These are phyloP conservation scores for Ceratocystis huliohia DNA, from an alignment of 2,329 filamentous ascomycete species.

Conservation along the genomic window DNA sequence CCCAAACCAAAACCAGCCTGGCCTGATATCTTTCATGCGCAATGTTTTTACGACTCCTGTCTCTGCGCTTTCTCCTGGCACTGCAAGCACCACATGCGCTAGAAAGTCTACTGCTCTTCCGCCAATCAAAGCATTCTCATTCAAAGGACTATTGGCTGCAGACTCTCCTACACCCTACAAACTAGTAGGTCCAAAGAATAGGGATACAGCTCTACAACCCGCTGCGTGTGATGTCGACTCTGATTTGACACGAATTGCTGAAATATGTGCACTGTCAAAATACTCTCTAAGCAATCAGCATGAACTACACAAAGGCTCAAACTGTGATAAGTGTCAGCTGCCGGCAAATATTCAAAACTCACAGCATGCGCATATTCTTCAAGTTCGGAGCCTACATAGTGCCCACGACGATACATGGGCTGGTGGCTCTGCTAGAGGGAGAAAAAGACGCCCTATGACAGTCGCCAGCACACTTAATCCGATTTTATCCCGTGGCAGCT, in stretches of 20 bases:
- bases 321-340: neutral
- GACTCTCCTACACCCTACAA: neutral
- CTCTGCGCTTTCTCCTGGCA: neutral
- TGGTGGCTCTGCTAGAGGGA: neutral
- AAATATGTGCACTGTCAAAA: constrained; percentile 52
- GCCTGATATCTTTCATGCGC: constrained; percentile 1
- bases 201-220: constrained; percentile 27
- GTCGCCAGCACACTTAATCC: neutral
- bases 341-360: neutral
- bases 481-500: neutral
- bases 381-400: neutral
- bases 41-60: neutral
- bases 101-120: constrained; percentile 32
- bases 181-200: neutral
- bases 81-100: neutral
- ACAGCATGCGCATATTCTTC: neutral
- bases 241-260: constrained; percentile 36
- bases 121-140: constrained; percentile 50
- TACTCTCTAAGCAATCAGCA: constrained; percentile 56
- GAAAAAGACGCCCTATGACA: neutral
- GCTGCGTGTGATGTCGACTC: constrained; percentile 24
- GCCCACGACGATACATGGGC: neutral
- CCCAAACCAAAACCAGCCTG: neutral
- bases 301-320: constrained; percentile 40
- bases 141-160: constrained; percentile 48